Evolutionary conservation across 345 rosid species (phyloP), one percentile per base, ranked within the genome.

Genomic region (Mallotus nudiflorus): DNA sequence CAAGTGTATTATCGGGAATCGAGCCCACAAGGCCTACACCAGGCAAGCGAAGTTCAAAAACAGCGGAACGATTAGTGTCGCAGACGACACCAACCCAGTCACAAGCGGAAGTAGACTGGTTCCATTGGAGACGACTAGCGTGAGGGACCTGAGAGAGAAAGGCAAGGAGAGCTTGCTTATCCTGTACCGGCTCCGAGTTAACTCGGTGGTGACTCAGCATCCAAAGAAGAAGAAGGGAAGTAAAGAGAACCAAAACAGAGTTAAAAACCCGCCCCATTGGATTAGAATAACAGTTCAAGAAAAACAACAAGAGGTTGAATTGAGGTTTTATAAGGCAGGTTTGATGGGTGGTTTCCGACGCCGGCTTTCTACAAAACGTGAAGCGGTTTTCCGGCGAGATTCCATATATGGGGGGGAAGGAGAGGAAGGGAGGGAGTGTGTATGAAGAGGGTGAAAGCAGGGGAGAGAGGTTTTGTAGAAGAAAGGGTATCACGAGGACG

Each of bases 41-140:
- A 18, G 99, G 99, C 25, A 95, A 87, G 8, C 97, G 96, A 73
- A 95, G 90, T 14, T 76, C 69, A 77, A 62, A 48, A 45, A 95
- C 84, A 53, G 66, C 84, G 6, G 96, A 87, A 18, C 76, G 82
- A 68, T 73, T 71, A 9, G 77, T 20, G 80, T 88, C 86, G 85
- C 99, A 95, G 57, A n/a, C 51, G 18, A 94, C 85, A 3, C 98
- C 98, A 51, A 90, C 83, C 97, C 97, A 95, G 77, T 45, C 68
- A 74, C 99, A 95, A 50, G 89, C 93, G 14, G 99, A 85, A 69
- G 56, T 79, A 13, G 93, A 83, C 44, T 73, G 69, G 82, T 85
- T 87, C 97, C 99, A 94, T 60, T 83, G 91, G 54, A 94, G 74
- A 39, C 98, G 95, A 46, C 77, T 84, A 69, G 81, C 84, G 81